Evolutionary conservation across 2,329 filamentous ascomycete genomes (phyloP).

Genomic region (Apiospora pterosperma): DNA sequence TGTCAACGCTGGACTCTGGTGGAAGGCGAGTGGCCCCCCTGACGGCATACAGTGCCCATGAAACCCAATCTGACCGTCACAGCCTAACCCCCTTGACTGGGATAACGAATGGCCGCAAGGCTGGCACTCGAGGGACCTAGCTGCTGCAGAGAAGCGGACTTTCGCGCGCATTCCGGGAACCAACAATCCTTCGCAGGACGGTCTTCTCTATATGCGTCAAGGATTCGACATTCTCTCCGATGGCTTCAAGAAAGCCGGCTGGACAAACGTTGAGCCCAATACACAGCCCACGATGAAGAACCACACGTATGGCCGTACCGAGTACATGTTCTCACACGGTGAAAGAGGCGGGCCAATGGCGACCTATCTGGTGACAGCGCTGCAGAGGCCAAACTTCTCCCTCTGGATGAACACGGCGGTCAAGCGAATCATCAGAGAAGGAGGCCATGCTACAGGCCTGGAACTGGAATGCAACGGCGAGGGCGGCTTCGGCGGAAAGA

Average conservation of each 20-base stretch:
- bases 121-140: constrained; percentile 65
- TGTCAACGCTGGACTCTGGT: constrained; percentile 68
- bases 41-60: neutral
- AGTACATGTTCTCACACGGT: constrained; percentile 65
- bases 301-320: constrained; percentile 58
- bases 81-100: constrained; percentile 63
- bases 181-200: constrained; percentile 61
- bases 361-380: constrained; percentile 65
- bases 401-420: constrained; percentile 65
- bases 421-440: constrained; percentile 59
- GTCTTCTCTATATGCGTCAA: constrained; percentile 62
- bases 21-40: constrained; percentile 31
- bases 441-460: constrained; percentile 62
- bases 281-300: constrained; percentile 62
- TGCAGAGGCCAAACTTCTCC: constrained; percentile 59
- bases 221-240: constrained; percentile 60
- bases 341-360: constrained; percentile 68
- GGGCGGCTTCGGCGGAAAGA: constrained; percentile 54
- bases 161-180: constrained; percentile 71
- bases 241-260: constrained; percentile 58
- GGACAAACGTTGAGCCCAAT: constrained; percentile 61
- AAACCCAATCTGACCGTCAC: neutral
- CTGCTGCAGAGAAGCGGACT: constrained; percentile 54
- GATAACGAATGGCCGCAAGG: constrained; percentile 69
- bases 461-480: constrained; percentile 56